These are phyloP conservation scores for Psilocybe cyanescens DNA, from an alignment of 768 basidiomycete species.

Conservation along the genomic window DNA sequence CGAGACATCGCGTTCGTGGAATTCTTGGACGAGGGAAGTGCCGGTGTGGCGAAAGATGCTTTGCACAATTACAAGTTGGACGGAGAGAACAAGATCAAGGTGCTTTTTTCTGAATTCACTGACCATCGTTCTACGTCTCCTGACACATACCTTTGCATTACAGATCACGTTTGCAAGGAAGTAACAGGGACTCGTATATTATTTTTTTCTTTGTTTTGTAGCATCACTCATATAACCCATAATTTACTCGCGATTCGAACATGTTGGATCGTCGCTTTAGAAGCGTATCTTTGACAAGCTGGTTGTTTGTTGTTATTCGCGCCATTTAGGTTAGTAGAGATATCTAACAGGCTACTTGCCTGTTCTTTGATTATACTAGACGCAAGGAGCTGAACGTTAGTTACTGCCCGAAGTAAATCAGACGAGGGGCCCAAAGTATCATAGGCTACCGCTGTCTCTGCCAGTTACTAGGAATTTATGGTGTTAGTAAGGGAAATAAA, in stretches of 20 bases:
- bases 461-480: no score
- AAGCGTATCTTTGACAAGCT: neutral
- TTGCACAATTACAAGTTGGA: constrained; percentile 98
- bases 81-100: constrained; percentile 99
- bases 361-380: no score
- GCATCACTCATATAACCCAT: constrained; percentile 15
- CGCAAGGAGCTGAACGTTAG: no score
- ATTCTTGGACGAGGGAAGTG: constrained; percentile 90
- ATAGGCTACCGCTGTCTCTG: no score
- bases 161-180: constrained; percentile 81
- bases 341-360: no score
- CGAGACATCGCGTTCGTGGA: constrained; percentile 99
- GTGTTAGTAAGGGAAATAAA: no score
- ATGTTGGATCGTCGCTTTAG: neutral
- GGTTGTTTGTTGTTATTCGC: no score
- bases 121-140: neutral
- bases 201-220: constrained; percentile 18
- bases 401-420: no score
- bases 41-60: constrained; percentile 91
- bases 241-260: constrained; percentile 3
- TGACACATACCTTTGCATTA: constrained; percentile 9
- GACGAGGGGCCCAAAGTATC: no score
- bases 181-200: constrained; percentile 33
- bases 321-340: no score
- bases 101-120: constrained; percentile 29